phyloP scores from a whole-genome alignment of 2,329 filamentous ascomycete species.

The Graphilbum sp. region DNA sequence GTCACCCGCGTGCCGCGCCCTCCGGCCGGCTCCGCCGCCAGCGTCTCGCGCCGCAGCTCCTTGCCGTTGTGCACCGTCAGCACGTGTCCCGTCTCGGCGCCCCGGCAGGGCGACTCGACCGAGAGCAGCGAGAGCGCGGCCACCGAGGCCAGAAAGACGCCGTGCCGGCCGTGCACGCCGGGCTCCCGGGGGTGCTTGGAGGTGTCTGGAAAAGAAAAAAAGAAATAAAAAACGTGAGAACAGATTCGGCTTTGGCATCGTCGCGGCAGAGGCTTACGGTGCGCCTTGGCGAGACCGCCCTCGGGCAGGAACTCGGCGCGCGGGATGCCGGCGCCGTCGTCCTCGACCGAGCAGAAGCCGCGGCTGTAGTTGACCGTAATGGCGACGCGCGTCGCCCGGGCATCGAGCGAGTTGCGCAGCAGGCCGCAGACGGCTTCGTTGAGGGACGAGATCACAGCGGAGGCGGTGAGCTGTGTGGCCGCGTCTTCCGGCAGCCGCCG shows the following conservation, averaged over 20 bases:
- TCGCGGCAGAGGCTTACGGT: constrained; percentile 42
- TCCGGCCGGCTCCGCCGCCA: constrained; percentile 45
- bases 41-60: constrained; percentile 44
- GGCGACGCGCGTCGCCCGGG: constrained; percentile 49
- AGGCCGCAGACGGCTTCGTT: constrained; percentile 56
- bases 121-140: constrained; percentile 60
- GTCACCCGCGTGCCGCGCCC: constrained; percentile 59
- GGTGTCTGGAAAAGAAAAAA: too few species aligned
- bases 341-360: constrained; percentile 66
- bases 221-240: too few species aligned
- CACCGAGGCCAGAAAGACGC: constrained; percentile 63
- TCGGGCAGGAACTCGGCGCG: constrained; percentile 52
- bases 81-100: constrained; percentile 44
- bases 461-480: constrained; percentile 68
- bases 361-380: constrained; percentile 58
- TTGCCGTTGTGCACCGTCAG: constrained; percentile 56
- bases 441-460: constrained; percentile 60
- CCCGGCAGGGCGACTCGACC: constrained; percentile 53
- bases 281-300: constrained; percentile 56
- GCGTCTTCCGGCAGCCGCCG: constrained; percentile 53
- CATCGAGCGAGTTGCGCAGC: constrained; percentile 73
- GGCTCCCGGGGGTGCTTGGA: constrained; percentile 45
- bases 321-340: constrained; percentile 66
- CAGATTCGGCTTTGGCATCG: too few species aligned
- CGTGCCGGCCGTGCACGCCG: constrained; percentile 47